These are phyloP conservation scores for Rosa hybrid DNA, from an alignment of 331 rosid species.

Conservation along the genomic window DNA sequence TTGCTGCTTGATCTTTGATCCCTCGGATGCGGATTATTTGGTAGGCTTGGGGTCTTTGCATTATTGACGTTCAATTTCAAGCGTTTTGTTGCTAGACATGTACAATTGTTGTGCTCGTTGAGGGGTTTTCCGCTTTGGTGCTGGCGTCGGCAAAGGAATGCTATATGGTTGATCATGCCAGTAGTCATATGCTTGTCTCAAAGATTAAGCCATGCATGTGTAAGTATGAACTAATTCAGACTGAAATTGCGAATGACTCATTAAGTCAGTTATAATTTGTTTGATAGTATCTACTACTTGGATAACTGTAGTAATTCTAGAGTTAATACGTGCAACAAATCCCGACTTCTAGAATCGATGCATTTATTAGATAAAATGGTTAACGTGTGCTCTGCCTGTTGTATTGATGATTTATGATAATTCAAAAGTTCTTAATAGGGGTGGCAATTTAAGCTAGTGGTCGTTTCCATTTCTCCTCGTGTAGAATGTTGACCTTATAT, in stretches of 20 bases:
- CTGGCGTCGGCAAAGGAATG: background rate
- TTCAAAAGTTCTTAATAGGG: too few species aligned
- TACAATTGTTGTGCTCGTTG: background rate
- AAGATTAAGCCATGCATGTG: slow-evolving; percentile 13
- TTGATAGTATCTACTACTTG: slow-evolving; percentile 3
- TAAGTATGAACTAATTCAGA: background rate
- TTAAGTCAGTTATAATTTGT: background rate
- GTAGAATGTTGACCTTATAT: background rate
- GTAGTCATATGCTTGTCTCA: slow-evolving; percentile 10
- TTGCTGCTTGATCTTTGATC: too few species aligned
- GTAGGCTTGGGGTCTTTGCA: too few species aligned
- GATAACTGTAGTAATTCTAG: slow-evolving; percentile 5
- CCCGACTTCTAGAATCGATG: background rate
- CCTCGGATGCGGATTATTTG: too few species aligned
- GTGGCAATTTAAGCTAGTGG: too few species aligned
- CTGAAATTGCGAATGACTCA: too few species aligned
- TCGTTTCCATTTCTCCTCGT: too few species aligned
- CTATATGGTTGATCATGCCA: slow-evolving; percentile 8
- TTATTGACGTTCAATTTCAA: too few species aligned
- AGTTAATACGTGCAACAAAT: background rate
- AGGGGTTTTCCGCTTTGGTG: background rate
- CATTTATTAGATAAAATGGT: background rate
- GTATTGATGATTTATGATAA: background rate
- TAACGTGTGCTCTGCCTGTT: background rate
- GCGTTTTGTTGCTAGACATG: too few species aligned